Percentiles rank a stretch among this genome's conserved stretches.
phyloP scores from a whole-genome alignment of 306 rosid species.

The Morella rubra region DNA sequence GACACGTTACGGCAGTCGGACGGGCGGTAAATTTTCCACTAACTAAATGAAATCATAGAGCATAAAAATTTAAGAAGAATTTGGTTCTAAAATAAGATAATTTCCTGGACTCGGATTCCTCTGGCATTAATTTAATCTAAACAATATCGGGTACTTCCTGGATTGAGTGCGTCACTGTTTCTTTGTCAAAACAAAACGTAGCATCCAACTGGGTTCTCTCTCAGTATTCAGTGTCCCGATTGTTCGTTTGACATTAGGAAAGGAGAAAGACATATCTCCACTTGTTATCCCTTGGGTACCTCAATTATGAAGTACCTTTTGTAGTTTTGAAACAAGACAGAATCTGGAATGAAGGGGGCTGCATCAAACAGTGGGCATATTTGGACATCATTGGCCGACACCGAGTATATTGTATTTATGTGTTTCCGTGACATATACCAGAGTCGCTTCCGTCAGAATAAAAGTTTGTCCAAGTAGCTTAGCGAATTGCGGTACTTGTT shows the following conservation, averaged over 20 bases:
- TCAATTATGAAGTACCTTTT: neutral
- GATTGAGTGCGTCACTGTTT: too few relatives aligned
- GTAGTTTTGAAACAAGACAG: too few relatives aligned
- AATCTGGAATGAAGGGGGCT: neutral
- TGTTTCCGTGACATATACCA: neutral
- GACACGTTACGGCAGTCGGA: too few relatives aligned
- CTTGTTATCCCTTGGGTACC: neutral
- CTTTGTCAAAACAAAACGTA: too few relatives aligned
- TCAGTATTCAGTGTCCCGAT: neutral
- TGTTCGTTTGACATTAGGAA: neutral
- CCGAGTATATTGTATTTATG: neutral
- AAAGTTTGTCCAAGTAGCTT: neutral
- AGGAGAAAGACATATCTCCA: neutral
- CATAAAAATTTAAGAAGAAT: too few relatives aligned
- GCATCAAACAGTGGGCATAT: conserved; percentile 9
- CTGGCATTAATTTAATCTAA: too few relatives aligned
- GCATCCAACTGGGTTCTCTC: too few relatives aligned
- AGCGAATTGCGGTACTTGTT: neutral
- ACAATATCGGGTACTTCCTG: too few relatives aligned
- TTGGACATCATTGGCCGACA: conserved; percentile 22
- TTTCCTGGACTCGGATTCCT: too few relatives aligned
- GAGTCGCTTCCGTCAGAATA: neutral
- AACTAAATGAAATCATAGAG: too few relatives aligned
- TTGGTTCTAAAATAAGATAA: too few relatives aligned
- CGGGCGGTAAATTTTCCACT: too few relatives aligned